Evolutionary conservation across 306 rosid genomes (phyloP).

Genomic region (Castanea crenata): DNA sequence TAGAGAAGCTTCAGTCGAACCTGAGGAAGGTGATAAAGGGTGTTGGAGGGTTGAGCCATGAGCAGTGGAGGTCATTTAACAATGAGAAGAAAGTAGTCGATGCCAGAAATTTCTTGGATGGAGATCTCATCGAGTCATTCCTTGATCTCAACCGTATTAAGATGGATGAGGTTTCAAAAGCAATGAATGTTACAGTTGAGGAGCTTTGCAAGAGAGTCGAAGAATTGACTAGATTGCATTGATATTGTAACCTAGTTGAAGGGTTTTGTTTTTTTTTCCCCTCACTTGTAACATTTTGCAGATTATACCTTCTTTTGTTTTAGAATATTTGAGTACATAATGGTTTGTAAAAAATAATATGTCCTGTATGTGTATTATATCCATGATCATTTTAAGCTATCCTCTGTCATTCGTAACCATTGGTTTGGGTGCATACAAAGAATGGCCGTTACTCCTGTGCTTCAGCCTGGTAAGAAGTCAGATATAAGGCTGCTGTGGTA

Average conservation of each 20-base stretch:
- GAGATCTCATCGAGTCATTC: slow-evolving; percentile 94
- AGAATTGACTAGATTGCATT: slow-evolving; percentile 91
- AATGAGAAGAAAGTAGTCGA: slow-evolving; percentile 85
- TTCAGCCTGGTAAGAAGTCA: too few species aligned
- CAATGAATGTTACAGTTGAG: slow-evolving; percentile 76
- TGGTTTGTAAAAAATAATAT: too few species aligned
- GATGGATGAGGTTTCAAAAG: slow-evolving; percentile 87
- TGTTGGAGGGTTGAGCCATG: slow-evolving; percentile 94
- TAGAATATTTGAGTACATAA: neutral
- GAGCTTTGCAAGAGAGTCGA: slow-evolving; percentile 96
- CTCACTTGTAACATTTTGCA: neutral
- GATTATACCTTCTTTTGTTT: neutral
- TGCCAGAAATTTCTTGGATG: slow-evolving; percentile 85
- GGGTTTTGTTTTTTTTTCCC: slow-evolving; percentile 1
- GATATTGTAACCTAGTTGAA: slow-evolving; percentile 16
- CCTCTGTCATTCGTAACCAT: too few species aligned
- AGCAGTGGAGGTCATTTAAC: slow-evolving; percentile 97
- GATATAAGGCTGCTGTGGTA: too few species aligned
- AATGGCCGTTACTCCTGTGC: too few species aligned
- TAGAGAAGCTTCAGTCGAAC: slow-evolving; percentile 90
- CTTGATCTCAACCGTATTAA: slow-evolving; percentile 81
- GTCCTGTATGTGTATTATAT: too few species aligned
- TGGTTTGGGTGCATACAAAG: too few species aligned
- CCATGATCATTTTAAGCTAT: too few species aligned
- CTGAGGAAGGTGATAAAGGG: slow-evolving; percentile 93